Evolutionary conservation across 2,329 filamentous ascomycete species (phyloP), one percentile per base, ranked within the genome.

Genomic region (Aspergillus spinulosporus): DNA sequence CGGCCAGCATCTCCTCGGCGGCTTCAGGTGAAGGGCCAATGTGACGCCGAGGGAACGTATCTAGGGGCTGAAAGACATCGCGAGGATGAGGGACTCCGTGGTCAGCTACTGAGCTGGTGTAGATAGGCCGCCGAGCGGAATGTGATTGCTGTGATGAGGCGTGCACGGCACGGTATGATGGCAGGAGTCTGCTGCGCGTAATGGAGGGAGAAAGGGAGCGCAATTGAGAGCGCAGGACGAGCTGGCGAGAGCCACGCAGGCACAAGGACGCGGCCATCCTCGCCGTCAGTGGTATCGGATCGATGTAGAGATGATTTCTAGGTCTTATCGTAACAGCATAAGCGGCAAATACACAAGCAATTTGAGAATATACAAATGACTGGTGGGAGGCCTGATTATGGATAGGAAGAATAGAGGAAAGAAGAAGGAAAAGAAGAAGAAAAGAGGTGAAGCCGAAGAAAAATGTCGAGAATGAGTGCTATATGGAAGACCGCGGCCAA

Each of bases 41-140:
- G 76, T 97, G 93, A 48, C 93, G 86, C 57, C 88, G 83, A 54
- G 88, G 81, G 68, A 96, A 96, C 40, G 84, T 79, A 68, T 82
- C 79, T 43, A 81, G 71, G 47, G 79, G 78, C 37, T 76, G 74
- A 61, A 78, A 76, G 44, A 75, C 61, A 54, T 78, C 72, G 45
- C 66, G 65, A 21, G 72, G 72, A 47, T 72, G 68, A 12, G 71
- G 68, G 21, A 68, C 69, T 28, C 72, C 92, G 75, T 97, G 93
- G 64, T 96, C 92, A 5, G 91, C 94, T 4, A 92, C 88, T 0
- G 93, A 96, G 72, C 89, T 96, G 70, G 89, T 92, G 73, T 97
- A 90, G 15, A 99, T 93, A 36, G 65, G 62, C 39, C 74, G 70
- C 46, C 63, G 68, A 5, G 66, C 47, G 1, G 62, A 52, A 9